Conservation (phyloP, 2,329 filamentous ascomycete species). For the Aspergillus niger region DNA sequence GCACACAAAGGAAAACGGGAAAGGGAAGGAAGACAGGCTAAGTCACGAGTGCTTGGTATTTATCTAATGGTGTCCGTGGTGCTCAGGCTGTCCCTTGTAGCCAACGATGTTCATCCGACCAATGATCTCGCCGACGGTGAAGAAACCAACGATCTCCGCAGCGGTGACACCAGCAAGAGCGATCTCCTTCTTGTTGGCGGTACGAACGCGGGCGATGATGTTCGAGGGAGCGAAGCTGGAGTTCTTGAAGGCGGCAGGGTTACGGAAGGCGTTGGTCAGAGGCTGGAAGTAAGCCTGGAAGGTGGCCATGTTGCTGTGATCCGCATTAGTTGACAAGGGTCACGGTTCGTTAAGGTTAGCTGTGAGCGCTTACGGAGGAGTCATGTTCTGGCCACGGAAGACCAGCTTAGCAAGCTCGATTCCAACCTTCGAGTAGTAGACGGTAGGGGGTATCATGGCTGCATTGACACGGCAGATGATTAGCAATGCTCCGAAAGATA, state of each 20-base stretch:
- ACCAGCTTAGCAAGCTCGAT: constrained; percentile 87
- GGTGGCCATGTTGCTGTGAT: constrained; percentile 68
- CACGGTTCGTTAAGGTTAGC: not conserved
- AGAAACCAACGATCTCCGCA: constrained; percentile 92
- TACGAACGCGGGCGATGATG: constrained; percentile 63
- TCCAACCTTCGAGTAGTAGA: constrained; percentile 91
- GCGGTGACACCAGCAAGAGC: constrained; percentile 72
- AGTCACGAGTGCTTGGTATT: constrained; percentile 29
- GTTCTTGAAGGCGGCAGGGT: constrained; percentile 64
- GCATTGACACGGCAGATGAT: constrained; percentile 24
- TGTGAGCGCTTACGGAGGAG: constrained; percentile 75
- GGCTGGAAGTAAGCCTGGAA: constrained; percentile 87
- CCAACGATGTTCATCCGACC: constrained; percentile 93
- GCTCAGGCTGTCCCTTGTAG: constrained; percentile 71
- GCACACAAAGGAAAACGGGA: constrained; percentile 32
- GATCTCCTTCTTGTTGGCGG: constrained; percentile 70
- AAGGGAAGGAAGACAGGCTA: constrained; percentile 36
- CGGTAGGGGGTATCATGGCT: constrained; percentile 82
- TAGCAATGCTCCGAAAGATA: constrained; percentile 22
- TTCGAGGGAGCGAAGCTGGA: constrained; percentile 57
- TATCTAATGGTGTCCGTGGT: constrained; percentile 36
- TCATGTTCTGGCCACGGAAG: constrained; percentile 86
- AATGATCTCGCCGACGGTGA: constrained; percentile 96
- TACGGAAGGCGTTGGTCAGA: constrained; percentile 68
- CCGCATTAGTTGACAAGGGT: constrained; percentile 19